phyloP scores from a whole-genome alignment of 257 asterid genomes.

The Scutellaria barbata region DNA sequence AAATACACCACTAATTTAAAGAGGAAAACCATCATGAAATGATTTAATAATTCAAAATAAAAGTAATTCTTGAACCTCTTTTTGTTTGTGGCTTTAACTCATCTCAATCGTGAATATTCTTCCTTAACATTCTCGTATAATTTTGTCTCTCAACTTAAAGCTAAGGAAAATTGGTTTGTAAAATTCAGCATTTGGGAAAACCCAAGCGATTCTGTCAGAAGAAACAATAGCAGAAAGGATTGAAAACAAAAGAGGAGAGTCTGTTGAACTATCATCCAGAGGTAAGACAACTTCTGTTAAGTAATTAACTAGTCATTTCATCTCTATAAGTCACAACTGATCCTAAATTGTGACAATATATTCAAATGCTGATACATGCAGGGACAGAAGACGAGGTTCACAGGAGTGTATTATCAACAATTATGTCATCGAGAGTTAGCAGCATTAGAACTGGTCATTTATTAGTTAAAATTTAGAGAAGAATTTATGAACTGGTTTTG shows the following conservation, averaged over 20 bases:
- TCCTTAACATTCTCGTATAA: background rate
- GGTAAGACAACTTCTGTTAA: constrained; percentile 35
- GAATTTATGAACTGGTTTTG: background rate
- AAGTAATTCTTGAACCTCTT: constrained; percentile 49
- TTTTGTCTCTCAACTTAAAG: constrained; percentile 13
- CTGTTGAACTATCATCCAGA: constrained; percentile 39
- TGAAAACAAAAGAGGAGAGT: constrained; percentile 46
- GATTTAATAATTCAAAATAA: background rate
- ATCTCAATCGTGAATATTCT: constrained; percentile 65
- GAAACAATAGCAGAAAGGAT: constrained; percentile 55
- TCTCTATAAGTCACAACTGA: background rate
- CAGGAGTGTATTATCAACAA: constrained; percentile 47
- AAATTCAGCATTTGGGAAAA: constrained; percentile 73
- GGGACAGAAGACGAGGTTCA: constrained; percentile 44
- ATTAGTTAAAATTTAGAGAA: constrained; percentile 1
- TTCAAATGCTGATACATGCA: constrained; percentile 29
- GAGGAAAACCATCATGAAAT: background rate
- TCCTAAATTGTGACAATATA: background rate
- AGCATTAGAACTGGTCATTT: constrained; percentile 26
- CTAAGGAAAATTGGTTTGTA: background rate
- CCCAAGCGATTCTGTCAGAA: constrained; percentile 64
- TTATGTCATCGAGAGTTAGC: constrained; percentile 53
- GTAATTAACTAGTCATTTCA: background rate
- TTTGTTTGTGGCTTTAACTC: constrained; percentile 59
- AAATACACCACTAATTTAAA: background rate